These are phyloP conservation scores for Arthrobotrys entomopaga DNA, from an alignment of 2,329 filamentous ascomycete species.

Conservation along the genomic window DNA sequence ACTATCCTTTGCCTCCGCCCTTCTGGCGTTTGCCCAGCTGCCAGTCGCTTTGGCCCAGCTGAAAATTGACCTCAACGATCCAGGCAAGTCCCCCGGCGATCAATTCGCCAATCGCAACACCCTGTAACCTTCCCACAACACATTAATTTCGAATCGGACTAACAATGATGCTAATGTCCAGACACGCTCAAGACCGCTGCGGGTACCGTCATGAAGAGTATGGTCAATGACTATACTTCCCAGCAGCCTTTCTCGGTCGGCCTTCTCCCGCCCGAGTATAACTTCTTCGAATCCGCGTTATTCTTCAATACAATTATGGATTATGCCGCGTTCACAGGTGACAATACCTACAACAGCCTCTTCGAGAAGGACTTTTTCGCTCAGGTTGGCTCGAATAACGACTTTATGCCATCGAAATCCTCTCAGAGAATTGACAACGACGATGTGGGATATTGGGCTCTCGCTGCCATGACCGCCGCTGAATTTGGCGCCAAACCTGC, in stretches of 20 bases:
- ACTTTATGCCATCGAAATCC: constrained; percentile 26
- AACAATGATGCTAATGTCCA: background rate
- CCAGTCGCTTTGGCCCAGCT: constrained; percentile 22
- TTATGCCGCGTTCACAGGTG: constrained; percentile 50
- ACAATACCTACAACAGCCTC: constrained; percentile 28
- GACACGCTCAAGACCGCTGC: constrained; percentile 40
- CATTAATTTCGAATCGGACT: constrained; percentile 6
- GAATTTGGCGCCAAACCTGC: constrained; percentile 75
- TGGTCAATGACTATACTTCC: constrained; percentile 34
- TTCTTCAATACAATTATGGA: constrained; percentile 50
- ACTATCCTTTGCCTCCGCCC: constrained; percentile 18
- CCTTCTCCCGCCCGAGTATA: constrained; percentile 28
- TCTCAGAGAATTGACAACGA: constrained; percentile 66
- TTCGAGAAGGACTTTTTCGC: constrained; percentile 49
- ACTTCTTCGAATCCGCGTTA: constrained; percentile 35
- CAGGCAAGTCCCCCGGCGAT: constrained; percentile 42
- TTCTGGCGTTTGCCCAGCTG: constrained; percentile 30
- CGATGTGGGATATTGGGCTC: constrained; percentile 79
- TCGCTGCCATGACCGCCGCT: constrained; percentile 73
- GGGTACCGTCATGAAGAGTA: constrained; percentile 18
- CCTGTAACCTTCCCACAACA: constrained; percentile 27
- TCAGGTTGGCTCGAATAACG: constrained; percentile 23
- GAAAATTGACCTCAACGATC: constrained; percentile 27
- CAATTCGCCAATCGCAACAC: constrained; percentile 14
- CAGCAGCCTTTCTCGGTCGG: constrained; percentile 35